Percentiles rank a stretch among this genome's conserved stretches.
phyloP scores from a whole-genome alignment of 495 filamentous ascomycete genomes.

The Penicillium bialowiezense region DNA sequence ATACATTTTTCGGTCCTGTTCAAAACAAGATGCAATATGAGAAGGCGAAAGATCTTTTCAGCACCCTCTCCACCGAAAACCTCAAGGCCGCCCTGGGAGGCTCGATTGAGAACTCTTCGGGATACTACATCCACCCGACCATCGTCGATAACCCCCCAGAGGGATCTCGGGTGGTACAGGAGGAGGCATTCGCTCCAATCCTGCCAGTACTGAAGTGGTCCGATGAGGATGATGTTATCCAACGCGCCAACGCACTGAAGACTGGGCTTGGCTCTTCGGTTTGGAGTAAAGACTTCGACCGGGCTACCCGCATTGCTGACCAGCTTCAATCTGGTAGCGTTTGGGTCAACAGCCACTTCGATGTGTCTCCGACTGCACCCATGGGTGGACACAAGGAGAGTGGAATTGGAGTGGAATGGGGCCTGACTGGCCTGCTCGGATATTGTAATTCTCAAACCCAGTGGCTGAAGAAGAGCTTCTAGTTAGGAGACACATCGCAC shows the following conservation, averaged over 20 bases:
- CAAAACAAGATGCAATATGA: slow-evolving; percentile 60
- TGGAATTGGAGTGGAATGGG: slow-evolving; percentile 65
- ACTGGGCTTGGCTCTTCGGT: slow-evolving; percentile 57
- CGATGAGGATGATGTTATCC: slow-evolving; percentile 57
- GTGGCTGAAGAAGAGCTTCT: slow-evolving; percentile 14
- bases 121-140: slow-evolving; percentile 54
- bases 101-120: slow-evolving; percentile 34
- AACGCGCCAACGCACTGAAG: slow-evolving; percentile 53
- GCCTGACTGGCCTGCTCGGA: slow-evolving; percentile 53
- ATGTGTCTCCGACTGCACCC: slow-evolving; percentile 47
- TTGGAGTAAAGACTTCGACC: slow-evolving; percentile 51
- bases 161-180: slow-evolving; percentile 43
- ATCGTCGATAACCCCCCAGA: slow-evolving; percentile 60
- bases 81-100: slow-evolving; percentile 36
- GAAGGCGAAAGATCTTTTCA: slow-evolving; percentile 49
- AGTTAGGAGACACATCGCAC: no score
- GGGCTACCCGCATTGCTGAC: slow-evolving; percentile 48
- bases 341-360: slow-evolving; percentile 55
- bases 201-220: slow-evolving; percentile 55
- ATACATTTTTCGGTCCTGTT: slow-evolving; percentile 52
- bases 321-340: slow-evolving; percentile 54
- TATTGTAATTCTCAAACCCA: slow-evolving; percentile 55
- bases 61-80: slow-evolving; percentile 45
- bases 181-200: slow-evolving; percentile 55
- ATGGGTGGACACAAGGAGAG: slow-evolving; percentile 66